Percentiles rank a stretch among this genome's conserved stretches.
phyloP scores from a whole-genome alignment of 208 protist genomes.

The Phytomonas francai region DNA sequence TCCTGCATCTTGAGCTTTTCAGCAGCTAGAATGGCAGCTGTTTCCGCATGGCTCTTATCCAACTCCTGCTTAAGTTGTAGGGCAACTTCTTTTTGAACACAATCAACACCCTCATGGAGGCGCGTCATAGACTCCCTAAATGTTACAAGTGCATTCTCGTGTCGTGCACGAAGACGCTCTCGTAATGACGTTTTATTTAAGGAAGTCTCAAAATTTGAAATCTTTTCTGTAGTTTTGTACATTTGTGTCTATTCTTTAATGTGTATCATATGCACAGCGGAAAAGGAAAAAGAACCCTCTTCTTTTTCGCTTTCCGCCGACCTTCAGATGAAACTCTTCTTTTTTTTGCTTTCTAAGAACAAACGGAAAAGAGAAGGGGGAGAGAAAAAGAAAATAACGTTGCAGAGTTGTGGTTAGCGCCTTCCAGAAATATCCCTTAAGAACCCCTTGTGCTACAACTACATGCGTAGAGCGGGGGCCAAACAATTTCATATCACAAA shows the following conservation, averaged over 20 bases:
- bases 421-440: background rate
- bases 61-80: conserved; percentile 33
- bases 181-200: conserved; percentile 9
- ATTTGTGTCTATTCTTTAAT: background rate
- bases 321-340: background rate
- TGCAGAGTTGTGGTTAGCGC: background rate
- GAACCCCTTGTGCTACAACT: background rate
- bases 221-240: background rate
- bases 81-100: conserved; percentile 35
- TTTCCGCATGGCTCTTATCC: conserved; percentile 33
- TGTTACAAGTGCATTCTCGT: conserved; percentile 27
- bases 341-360: background rate
- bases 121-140: conserved; percentile 33
- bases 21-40: conserved; percentile 18
- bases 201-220: background rate
- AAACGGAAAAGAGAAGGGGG: background rate
- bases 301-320: background rate
- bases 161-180: conserved; percentile 30
- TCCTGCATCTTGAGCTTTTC: conserved; percentile 30
- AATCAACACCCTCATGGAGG: conserved; percentile 49
- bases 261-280: background rate
- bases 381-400: background rate
- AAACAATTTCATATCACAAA: background rate
- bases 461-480: background rate
- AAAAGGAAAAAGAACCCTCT: background rate